Percentiles rank a stretch among this genome's conserved stretches.
Evolutionary conservation across 192 early-diverging fungal species (phyloP).

Genomic region (Podila epigama): DNA sequence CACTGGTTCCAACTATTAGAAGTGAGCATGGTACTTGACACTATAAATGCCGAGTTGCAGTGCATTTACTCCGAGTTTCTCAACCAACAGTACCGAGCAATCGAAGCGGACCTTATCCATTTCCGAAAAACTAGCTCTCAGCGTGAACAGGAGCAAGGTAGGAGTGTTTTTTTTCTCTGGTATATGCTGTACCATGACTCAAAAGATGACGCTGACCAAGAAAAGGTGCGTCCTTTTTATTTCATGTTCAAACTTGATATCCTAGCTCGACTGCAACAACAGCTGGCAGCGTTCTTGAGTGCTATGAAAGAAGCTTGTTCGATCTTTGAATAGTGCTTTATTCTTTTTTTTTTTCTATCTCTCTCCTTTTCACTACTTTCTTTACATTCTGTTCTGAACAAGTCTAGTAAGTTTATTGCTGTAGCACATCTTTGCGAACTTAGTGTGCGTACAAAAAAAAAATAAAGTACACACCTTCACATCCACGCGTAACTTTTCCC

Average conservation of each 20-base stretch:
- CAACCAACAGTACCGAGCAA: conserved; percentile 16
- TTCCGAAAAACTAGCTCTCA: conserved; percentile 2
- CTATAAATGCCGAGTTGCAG: conserved; percentile 24
- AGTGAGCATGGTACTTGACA: conserved; percentile 12
- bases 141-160: conserved; percentile 25
- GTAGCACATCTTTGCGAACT: no score
- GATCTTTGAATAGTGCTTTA: conserved; percentile 13
- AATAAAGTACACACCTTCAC: no score
- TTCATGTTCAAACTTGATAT: neutral
- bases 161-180: neutral
- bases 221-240: neutral
- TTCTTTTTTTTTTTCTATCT: neutral
- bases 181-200: no score
- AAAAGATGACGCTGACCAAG: neutral
- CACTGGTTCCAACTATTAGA: neutral
- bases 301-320: conserved; percentile 19
- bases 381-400: no score
- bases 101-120: conserved; percentile 4
- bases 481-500: no score
- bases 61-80: conserved; percentile 29
- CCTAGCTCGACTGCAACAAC: conserved; percentile 7
- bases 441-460: no score
- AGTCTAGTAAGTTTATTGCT: no score
- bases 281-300: conserved; percentile 14
- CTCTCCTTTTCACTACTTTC: neutral